A percentile compares a stretch with the other conserved stretches of the same genome.
Evolutionary conservation across 2,329 filamentous ascomycete genomes (phyloP).

Genomic region (Alternaria ventricosa): DNA sequence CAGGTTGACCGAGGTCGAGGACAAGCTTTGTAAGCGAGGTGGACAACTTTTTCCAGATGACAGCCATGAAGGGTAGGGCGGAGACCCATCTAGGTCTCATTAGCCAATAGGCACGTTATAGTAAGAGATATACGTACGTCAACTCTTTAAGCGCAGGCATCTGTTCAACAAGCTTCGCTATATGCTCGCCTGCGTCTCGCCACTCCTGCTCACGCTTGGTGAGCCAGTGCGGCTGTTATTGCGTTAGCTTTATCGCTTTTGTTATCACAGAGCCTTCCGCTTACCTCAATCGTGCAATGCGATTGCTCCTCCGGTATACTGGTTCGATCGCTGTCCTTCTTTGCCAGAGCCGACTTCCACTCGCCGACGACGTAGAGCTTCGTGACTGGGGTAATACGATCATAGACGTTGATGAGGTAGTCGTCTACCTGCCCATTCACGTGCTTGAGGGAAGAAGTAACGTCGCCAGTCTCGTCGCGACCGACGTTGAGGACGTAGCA

Average conservation of each 20-base stretch:
- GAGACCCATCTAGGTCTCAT: slow-evolving; percentile 42
- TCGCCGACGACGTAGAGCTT: slow-evolving; percentile 39
- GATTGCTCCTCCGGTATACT: neutral
- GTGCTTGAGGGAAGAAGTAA: slow-evolving; percentile 17
- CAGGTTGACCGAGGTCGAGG: slow-evolving; percentile 35
- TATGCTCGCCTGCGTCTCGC: slow-evolving; percentile 20
- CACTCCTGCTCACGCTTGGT: slow-evolving; percentile 18
- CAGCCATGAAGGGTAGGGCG: slow-evolving; percentile 32
- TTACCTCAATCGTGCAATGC: neutral
- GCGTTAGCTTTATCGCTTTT: neutral
- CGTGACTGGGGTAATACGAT: slow-evolving; percentile 3
- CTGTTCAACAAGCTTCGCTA: slow-evolving; percentile 25
- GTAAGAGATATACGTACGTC: slow-evolving; percentile 34
- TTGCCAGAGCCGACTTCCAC: slow-evolving; percentile 17
- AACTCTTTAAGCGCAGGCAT: slow-evolving; percentile 35
- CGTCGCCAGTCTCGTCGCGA: slow-evolving; percentile 8
- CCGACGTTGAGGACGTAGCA: slow-evolving; percentile 30
- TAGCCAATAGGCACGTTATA: too few relatives aligned
- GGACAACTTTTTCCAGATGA: slow-evolving; percentile 29
- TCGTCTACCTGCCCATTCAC: slow-evolving; percentile 11
- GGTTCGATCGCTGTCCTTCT: neutral
- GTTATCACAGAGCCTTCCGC: neutral
- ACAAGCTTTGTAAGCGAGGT: slow-evolving; percentile 34
- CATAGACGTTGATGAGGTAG: slow-evolving; percentile 6
- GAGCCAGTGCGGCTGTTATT: neutral